A percentile compares a stretch with the other conserved stretches of the same genome.
phyloP scores from a whole-genome alignment of 2,329 filamentous ascomycete genomes.

The Neopestalotiopsis sp. region DNA sequence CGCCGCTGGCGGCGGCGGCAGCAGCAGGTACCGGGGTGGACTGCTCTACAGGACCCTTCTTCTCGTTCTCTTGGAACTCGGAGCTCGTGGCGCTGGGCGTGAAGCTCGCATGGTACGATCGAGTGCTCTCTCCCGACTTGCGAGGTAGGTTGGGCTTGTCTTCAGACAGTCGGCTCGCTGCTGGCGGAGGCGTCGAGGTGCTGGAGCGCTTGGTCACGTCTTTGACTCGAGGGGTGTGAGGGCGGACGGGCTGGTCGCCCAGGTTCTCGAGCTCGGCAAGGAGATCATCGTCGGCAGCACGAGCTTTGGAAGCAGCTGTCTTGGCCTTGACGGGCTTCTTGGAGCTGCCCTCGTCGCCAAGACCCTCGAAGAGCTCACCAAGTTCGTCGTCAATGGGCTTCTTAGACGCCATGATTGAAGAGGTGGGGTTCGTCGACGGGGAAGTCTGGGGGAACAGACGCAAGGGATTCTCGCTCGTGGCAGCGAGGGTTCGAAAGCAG shows the following conservation, averaged over 20 bases:
- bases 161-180: slow-evolving; percentile 64
- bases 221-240: slow-evolving; percentile 80
- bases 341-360: slow-evolving; percentile 57
- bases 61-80: slow-evolving; percentile 64
- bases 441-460: slow-evolving; percentile 7
- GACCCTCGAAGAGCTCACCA: slow-evolving; percentile 69
- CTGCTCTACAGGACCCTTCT: slow-evolving; percentile 54
- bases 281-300: slow-evolving; percentile 74
- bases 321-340: slow-evolving; percentile 58
- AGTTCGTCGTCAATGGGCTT: slow-evolving; percentile 66
- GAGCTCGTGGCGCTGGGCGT: slow-evolving; percentile 72
- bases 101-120: slow-evolving; percentile 74
- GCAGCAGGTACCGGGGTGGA: slow-evolving; percentile 26
- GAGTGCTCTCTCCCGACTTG: slow-evolving; percentile 80
- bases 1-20: slow-evolving; percentile 33
- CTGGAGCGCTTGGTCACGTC: slow-evolving; percentile 58
- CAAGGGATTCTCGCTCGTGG: neutral
- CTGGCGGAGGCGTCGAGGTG: slow-evolving; percentile 51
- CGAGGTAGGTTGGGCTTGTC: slow-evolving; percentile 62
- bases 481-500: neutral
- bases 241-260: slow-evolving; percentile 75
- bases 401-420: slow-evolving; percentile 61
- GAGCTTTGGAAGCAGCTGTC: slow-evolving; percentile 54
- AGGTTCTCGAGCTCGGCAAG: slow-evolving; percentile 88
- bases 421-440: slow-evolving; percentile 4